phyloP scores from a whole-genome alignment of 2,329 filamentous ascomycete species.

The Hirsutella thompsonii region DNA sequence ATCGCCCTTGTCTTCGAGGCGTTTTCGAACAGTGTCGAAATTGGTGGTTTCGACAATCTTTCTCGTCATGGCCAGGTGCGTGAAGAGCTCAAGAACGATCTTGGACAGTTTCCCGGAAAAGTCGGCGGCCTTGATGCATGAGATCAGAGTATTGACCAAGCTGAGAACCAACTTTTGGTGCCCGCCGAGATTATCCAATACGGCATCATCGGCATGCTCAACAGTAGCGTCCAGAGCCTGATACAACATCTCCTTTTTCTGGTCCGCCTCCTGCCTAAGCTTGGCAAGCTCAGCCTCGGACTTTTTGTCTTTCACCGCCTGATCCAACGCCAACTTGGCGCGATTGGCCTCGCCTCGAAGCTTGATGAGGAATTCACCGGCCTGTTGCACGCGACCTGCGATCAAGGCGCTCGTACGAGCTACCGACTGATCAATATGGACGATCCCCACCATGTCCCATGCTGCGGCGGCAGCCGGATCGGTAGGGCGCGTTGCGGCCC shows the following conservation, averaged over 20 bases:
- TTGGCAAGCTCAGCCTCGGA: slow-evolving; percentile 20
- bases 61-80: slow-evolving; percentile 47
- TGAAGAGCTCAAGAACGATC: slow-evolving; percentile 45
- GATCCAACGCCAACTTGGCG: slow-evolving; percentile 29
- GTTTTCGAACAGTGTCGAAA: slow-evolving; percentile 50
- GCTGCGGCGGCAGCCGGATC: slow-evolving; percentile 33
- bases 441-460: slow-evolving; percentile 40
- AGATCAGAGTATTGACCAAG: slow-evolving; percentile 39
- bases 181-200: slow-evolving; percentile 44
- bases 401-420: slow-evolving; percentile 24
- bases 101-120: slow-evolving; percentile 41
- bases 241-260: slow-evolving; percentile 35
- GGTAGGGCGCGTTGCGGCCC: slow-evolving; percentile 28
- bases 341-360: slow-evolving; percentile 34
- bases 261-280: slow-evolving; percentile 26
- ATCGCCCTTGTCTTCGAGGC: slow-evolving; percentile 52
- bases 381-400: slow-evolving; percentile 35
- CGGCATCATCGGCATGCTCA: slow-evolving; percentile 38
- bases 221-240: slow-evolving; percentile 40
- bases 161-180: slow-evolving; percentile 43
- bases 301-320: slow-evolving; percentile 28
- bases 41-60: slow-evolving; percentile 52
- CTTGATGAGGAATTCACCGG: slow-evolving; percentile 35
- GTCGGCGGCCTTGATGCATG: slow-evolving; percentile 38
- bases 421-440: slow-evolving; percentile 30